Percentiles rank a stretch among this genome's conserved stretches.
phyloP scores from a whole-genome alignment of 257 asterid species.

The Ocimum tenuiflorum region DNA sequence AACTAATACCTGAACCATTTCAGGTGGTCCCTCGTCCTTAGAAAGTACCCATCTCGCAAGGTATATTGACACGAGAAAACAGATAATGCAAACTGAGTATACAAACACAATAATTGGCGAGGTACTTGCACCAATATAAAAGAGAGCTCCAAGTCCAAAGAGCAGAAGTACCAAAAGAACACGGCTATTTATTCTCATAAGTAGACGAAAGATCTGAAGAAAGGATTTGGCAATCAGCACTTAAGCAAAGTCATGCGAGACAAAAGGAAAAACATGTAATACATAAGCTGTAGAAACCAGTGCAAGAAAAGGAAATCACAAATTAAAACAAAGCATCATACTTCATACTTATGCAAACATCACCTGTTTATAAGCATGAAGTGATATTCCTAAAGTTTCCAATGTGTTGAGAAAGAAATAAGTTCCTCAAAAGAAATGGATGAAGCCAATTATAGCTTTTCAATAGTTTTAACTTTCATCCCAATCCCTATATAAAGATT shows the following conservation, averaged over 20 bases:
- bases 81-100: slow-evolving; percentile 77
- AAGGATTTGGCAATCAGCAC: slow-evolving; percentile 13
- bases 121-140: slow-evolving; percentile 85
- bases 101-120: slow-evolving; percentile 88
- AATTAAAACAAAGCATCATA: not conserved
- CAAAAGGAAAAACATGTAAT: not conserved
- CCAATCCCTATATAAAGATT: slow-evolving; percentile 1
- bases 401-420: not conserved
- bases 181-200: slow-evolving; percentile 75
- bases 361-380: slow-evolving; percentile 3
- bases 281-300: not conserved
- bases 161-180: slow-evolving; percentile 68
- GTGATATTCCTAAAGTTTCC: not conserved
- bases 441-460: not conserved
- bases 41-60: slow-evolving; percentile 89
- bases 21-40: slow-evolving; percentile 99
- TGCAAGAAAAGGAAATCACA: not conserved
- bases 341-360: not conserved
- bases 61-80: slow-evolving; percentile 68
- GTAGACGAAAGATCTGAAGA: slow-evolving; percentile 74
- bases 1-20: slow-evolving; percentile 78
- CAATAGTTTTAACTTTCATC: not conserved
- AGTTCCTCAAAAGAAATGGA: slow-evolving; percentile 9
- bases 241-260: slow-evolving; percentile 4
- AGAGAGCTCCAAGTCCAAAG: slow-evolving; percentile 59